A percentile compares a stretch with the other conserved stretches of the same genome.
phyloP scores from a whole-genome alignment of 805 yeast genomes.

The Brettanomyces custersianus region DNA sequence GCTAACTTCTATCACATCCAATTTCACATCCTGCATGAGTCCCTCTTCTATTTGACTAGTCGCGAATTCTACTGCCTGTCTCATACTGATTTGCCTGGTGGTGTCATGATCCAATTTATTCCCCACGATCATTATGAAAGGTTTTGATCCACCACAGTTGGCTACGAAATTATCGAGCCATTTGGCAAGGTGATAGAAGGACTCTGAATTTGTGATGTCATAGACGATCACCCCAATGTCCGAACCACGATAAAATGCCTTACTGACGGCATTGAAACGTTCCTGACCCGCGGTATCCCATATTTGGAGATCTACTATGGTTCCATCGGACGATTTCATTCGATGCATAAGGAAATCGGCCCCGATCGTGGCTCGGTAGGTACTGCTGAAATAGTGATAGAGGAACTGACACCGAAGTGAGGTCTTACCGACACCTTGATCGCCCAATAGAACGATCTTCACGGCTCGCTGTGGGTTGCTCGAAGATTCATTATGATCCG shows the following conservation, averaged over 20 bases:
- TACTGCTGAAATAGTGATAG: slow-evolving; percentile 45
- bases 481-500: too few relatives aligned
- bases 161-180: slow-evolving; percentile 42
- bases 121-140: slow-evolving; percentile 44
- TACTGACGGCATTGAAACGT: slow-evolving; percentile 59
- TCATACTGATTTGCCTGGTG: slow-evolving; percentile 19
- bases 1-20: slow-evolving; percentile 21
- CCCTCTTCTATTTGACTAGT: slow-evolving; percentile 12
- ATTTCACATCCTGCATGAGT: slow-evolving; percentile 15
- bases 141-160: slow-evolving; percentile 37
- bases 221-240: slow-evolving; percentile 47
- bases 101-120: slow-evolving; percentile 36
- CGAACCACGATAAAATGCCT: slow-evolving; percentile 51
- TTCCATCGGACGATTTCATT: slow-evolving; percentile 12
- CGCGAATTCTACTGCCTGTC: slow-evolving; percentile 25
- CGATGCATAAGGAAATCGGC: slow-evolving; percentile 46
- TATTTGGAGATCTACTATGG: slow-evolving; percentile 39
- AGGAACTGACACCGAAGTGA: slow-evolving; percentile 47
- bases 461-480: too few relatives aligned
- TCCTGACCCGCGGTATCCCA: slow-evolving; percentile 98
- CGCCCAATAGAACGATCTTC: slow-evolving; percentile 49
- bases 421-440: slow-evolving; percentile 53
- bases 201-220: slow-evolving; percentile 44
- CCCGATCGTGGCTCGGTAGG: slow-evolving; percentile 51
- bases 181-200: slow-evolving; percentile 32